phyloP scores from a whole-genome alignment of 140 eudicot species.

The Flaveria floridana region DNA sequence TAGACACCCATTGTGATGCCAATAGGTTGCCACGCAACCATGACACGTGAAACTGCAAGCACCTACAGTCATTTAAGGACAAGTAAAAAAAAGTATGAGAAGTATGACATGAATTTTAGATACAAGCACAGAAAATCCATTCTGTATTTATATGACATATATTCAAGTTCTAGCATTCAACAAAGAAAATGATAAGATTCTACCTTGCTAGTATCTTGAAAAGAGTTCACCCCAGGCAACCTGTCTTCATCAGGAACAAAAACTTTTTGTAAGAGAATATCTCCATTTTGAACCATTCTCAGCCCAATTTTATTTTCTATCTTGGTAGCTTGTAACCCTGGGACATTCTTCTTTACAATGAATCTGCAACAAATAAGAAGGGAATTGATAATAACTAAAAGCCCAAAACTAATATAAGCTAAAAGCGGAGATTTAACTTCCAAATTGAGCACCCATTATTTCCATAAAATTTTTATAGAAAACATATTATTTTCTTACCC shows the following conservation, averaged over 20 bases:
- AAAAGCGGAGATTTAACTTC: not conserved
- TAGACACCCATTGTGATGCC: slow-evolving; percentile 99
- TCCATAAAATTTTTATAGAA: not conserved
- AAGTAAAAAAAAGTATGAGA: not conserved
- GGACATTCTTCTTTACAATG: slow-evolving; percentile 70
- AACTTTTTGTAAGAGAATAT: slow-evolving; percentile 67
- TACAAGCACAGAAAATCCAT: not conserved
- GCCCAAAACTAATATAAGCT: not conserved
- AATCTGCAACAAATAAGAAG: slow-evolving; percentile 51
- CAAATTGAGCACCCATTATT: not conserved
- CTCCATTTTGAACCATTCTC: slow-evolving; percentile 95
- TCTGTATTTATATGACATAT: not conserved
- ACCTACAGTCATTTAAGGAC: slow-evolving; percentile 53
- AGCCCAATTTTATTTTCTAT: slow-evolving; percentile 89
- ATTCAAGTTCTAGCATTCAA: not conserved
- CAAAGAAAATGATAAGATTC: not conserved
- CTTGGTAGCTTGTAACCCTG: slow-evolving; percentile 84
- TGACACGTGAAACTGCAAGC: slow-evolving; percentile 97
- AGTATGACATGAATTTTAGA: not conserved
- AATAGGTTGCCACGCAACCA: slow-evolving; percentile 99
- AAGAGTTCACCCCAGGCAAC: slow-evolving; percentile 89
- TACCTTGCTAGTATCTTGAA: slow-evolving; percentile 96
- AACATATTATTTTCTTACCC: slow-evolving; percentile 51
- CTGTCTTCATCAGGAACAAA: slow-evolving; percentile 95
- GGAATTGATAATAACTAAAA: slow-evolving; percentile 5